Conservation (phyloP, 1,139 yeast genomes). For the Yamadazyma oceani region DNA sequence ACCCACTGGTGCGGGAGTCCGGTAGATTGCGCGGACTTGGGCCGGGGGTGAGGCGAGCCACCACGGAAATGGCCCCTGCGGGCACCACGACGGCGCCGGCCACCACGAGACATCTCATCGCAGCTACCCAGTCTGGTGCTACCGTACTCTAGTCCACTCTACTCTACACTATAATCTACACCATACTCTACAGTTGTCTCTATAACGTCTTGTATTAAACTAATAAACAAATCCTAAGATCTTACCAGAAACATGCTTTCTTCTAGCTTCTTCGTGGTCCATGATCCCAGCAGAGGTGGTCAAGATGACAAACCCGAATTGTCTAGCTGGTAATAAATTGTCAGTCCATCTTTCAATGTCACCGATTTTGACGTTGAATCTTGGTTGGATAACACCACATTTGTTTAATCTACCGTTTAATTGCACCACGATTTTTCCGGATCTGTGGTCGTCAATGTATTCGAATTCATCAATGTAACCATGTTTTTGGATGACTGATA, state of each 20-base stretch:
- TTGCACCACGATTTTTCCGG: slow-evolving; percentile 93
- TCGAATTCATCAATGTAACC: slow-evolving; percentile 80
- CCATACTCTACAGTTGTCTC: no score
- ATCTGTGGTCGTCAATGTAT: slow-evolving; percentile 97
- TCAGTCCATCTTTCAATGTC: slow-evolving; percentile 97
- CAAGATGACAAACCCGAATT: slow-evolving; percentile 90
- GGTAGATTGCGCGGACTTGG: no score
- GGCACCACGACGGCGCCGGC: no score
- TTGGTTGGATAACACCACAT: slow-evolving; percentile 96
- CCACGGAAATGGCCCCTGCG: no score
- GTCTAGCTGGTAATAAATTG: slow-evolving; percentile 95
- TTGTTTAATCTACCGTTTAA: slow-evolving; percentile 96
- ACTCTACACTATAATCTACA: not conserved
- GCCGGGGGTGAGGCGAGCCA: no score
- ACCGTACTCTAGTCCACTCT: no score
- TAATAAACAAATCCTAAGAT: slow-evolving; percentile 92
- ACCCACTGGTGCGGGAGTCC: no score
- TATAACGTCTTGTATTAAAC: slow-evolving; percentile 1
- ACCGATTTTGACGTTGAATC: slow-evolving; percentile 87
- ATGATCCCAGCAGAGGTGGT: slow-evolving; percentile 98
- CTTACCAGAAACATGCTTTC: slow-evolving; percentile 98
- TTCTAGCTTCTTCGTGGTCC: slow-evolving; percentile 99
- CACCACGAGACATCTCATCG: no score
- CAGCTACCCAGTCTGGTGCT: no score
- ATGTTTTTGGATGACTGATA: slow-evolving; percentile 96